Evolutionary conservation across 1,284 basidiomycete genomes (phyloP), one percentile per base, ranked within the genome.

Genomic region (Macrocybe sp.): DNA sequence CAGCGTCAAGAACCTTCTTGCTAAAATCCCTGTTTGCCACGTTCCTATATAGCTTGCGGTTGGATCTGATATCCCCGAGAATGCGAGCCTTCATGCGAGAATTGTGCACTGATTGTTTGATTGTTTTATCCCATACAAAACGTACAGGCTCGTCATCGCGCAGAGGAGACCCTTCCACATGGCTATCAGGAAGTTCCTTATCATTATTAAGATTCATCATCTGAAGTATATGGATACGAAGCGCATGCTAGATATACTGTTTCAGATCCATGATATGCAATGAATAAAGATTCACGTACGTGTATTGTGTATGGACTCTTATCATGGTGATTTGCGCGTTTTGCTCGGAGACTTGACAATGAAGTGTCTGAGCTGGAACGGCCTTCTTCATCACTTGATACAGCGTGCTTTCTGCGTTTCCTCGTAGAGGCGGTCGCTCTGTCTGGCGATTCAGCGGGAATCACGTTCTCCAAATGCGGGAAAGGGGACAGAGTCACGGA

Each of bases 51-150:
- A 74, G 51, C 22, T 64, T 66, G 9, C 77, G 74, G 33, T 76
- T 76, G 6, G 68, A 67, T 47, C 74, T 81, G 45, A 88, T 63
- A 56, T 86, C 81, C 4, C 66, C 65, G 22, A 87, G 58, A 9
- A 87, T 60, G 11, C 79, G 78, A 11, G 70, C 64, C 64, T 83
- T 87, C 85, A 87, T 88, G 6, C 74, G 72, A 5, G 70, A 67
- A 50, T 88, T 88, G 55, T 87, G 85, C 14, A 78, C 70, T 0
- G 83, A 86, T 55, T 87, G 83, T 51, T 78, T 84, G 7, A 75
- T 69, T 1, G 85, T 88, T 61, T 84, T 85, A 47, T 81, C 78
- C 85, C 85, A 88, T 3, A 86, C 80, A 56, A 88, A 88, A 10
- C 85, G 80, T 7, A 89, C 68, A 2, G 83, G 75, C 14, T 81